Evolutionary conservation across 257 asterid genomes (phyloP).

Genomic region (Thymus quinquecostatus): DNA sequence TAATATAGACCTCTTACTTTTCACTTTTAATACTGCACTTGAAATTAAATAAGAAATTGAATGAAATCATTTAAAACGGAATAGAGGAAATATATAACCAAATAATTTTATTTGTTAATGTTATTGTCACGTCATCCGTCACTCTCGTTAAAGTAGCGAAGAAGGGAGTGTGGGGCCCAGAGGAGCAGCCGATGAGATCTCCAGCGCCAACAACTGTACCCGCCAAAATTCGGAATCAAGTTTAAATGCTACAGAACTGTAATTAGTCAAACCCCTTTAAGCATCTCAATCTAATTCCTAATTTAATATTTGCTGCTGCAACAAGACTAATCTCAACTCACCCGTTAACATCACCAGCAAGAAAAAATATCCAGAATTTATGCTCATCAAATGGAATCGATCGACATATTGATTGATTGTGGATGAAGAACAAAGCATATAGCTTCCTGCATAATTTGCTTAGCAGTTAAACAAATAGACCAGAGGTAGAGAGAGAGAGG

Average conservation of each 20-base stretch:
- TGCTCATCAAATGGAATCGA: background rate
- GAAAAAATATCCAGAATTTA: background rate
- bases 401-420: background rate
- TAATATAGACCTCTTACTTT: too few species aligned
- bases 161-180: too few species aligned
- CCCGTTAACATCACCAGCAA: slow-evolving; percentile 41
- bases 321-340: slow-evolving; percentile 29
- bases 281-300: background rate
- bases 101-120: too few species aligned
- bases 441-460: slow-evolving; percentile 47
- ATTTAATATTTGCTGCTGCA: slow-evolving; percentile 8
- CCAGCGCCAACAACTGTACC: slow-evolving; percentile 39
- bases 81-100: too few species aligned
- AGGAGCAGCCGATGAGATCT: background rate
- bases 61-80: too few species aligned
- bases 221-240: slow-evolving; percentile 46
- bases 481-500: slow-evolving; percentile 21
- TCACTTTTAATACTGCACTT: too few species aligned
- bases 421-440: slow-evolving; percentile 31
- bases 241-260: too few species aligned
- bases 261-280: slow-evolving; percentile 16
- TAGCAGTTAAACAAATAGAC: slow-evolving; percentile 51
- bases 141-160: too few species aligned
- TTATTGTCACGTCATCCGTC: background rate
- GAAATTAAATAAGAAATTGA: too few species aligned